Conservation (phyloP, 2,329 filamentous ascomycete genomes). For the Intubia oerlemansii region DNA sequence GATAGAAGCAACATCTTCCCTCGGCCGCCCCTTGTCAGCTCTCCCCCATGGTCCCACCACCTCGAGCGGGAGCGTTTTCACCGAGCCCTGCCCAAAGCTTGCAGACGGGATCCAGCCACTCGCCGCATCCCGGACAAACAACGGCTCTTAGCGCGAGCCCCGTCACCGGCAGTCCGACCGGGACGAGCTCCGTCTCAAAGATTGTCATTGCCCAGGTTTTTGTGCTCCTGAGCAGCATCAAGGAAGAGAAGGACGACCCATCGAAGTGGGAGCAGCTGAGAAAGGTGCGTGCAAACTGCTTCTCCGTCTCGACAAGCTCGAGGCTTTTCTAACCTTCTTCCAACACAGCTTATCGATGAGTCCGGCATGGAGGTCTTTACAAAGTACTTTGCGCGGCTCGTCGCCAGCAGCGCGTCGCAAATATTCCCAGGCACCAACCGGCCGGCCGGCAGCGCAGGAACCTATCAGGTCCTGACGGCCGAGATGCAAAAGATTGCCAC, state of each 20-base stretch:
- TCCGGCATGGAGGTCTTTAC: slow-evolving; percentile 98
- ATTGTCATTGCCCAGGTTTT: slow-evolving; percentile 93
- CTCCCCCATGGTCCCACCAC: slow-evolving; percentile 35
- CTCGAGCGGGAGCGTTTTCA: slow-evolving; percentile 42
- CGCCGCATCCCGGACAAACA: slow-evolving; percentile 29
- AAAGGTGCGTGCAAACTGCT: slow-evolving; percentile 57
- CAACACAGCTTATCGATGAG: slow-evolving; percentile 68
- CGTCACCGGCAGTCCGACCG: slow-evolving; percentile 40
- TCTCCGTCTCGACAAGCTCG: too few relatives aligned
- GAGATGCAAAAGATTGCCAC: slow-evolving; percentile 75
- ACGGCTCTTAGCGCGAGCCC: slow-evolving; percentile 36
- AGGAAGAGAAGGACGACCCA: slow-evolving; percentile 71
- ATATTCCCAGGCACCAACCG: slow-evolving; percentile 70
- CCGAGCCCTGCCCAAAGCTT: slow-evolving; percentile 36
- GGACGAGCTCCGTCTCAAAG: slow-evolving; percentile 54
- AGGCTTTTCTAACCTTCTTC: not conserved
- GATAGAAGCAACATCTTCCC: slow-evolving; percentile 10
- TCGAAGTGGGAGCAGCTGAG: slow-evolving; percentile 89
- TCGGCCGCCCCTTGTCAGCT: too few relatives aligned
- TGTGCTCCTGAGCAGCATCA: slow-evolving; percentile 81
- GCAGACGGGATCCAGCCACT: slow-evolving; percentile 33
- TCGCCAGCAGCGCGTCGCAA: slow-evolving; percentile 75
- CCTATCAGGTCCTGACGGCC: slow-evolving; percentile 59
- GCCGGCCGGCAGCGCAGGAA: slow-evolving; percentile 53
- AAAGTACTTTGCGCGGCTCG: slow-evolving; percentile 83